Conservation (phyloP, 208 protist genomes). For the Porcisia hertigi region DNA sequence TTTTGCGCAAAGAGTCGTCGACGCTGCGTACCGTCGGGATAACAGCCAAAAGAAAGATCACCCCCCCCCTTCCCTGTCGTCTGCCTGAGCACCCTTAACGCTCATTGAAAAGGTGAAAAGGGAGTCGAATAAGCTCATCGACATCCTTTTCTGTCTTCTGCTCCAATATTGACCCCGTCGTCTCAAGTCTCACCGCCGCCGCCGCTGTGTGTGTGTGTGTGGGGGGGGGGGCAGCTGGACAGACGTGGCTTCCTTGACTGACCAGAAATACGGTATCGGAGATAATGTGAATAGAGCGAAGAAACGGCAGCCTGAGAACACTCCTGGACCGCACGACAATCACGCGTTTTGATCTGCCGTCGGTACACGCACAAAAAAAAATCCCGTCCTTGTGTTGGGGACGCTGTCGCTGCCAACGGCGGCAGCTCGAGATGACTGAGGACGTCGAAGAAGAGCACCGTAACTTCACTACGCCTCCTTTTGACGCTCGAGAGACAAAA, state of each 20-base stretch:
- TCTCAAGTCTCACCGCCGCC: background rate
- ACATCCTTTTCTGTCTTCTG: slow-evolving; percentile 33
- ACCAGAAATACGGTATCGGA: slow-evolving; percentile 25
- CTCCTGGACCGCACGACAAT: slow-evolving; percentile 45
- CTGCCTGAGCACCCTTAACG: slow-evolving; percentile 13
- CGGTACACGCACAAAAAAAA: slow-evolving; percentile 54
- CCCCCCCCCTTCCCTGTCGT: background rate
- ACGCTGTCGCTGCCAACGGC: background rate
- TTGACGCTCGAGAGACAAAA: slow-evolving; percentile 43
- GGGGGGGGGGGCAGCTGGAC: background rate
- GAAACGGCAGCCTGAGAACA: slow-evolving; percentile 43
- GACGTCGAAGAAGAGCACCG: background rate
- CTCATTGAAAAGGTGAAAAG: slow-evolving; percentile 45
- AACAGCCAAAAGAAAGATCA: slow-evolving; percentile 15
- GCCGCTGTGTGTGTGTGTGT: no score
- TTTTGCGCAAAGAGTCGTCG: slow-evolving; percentile 11
- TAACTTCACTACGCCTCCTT: slow-evolving; percentile 1
- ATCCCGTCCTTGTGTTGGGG: slow-evolving; percentile 38
- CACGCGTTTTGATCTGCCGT: slow-evolving; percentile 47
- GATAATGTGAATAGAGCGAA: slow-evolving; percentile 57
- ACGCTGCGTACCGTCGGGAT: slow-evolving; percentile 14
- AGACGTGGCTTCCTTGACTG: background rate
- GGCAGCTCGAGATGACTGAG: background rate
- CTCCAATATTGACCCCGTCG: slow-evolving; percentile 2
- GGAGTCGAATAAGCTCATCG: slow-evolving; percentile 49